These are phyloP conservation scores for Stentor roeselii DNA, from an alignment of 73 alveolate genomes.

Conservation along the genomic window DNA sequence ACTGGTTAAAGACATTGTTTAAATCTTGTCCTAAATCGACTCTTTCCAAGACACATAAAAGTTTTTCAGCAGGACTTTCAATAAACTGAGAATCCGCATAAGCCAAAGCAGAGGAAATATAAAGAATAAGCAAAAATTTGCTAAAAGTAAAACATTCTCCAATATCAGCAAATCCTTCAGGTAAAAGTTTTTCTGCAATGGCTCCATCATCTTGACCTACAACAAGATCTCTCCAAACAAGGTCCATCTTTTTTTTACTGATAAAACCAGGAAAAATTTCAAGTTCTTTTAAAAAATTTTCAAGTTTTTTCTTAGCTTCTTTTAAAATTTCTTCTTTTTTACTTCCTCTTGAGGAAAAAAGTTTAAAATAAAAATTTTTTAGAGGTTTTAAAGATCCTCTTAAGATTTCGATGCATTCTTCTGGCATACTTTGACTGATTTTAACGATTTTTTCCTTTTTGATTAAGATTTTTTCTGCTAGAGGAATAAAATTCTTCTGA, in stretches of 20 bases:
- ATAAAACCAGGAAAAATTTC: constrained; percentile 27
- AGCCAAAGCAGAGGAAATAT: background rate
- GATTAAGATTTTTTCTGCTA: constrained; percentile 11
- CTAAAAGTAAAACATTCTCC: constrained; percentile 2
- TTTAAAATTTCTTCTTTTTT: background rate
- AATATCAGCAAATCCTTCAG: background rate
- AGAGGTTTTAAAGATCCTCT: background rate
- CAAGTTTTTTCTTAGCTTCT: background rate
- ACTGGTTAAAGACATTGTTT: background rate
- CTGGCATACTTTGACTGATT: background rate
- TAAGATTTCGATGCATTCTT: background rate
- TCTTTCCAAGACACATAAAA: constrained; percentile 57
- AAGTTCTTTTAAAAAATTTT: background rate
- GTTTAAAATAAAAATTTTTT: background rate
- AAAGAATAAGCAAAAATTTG: background rate
- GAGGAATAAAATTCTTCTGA: constrained; percentile 45
- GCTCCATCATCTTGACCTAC: background rate
- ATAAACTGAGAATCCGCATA: background rate
- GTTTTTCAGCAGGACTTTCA: constrained; percentile 35
- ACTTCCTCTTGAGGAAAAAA: background rate
- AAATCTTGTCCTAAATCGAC: constrained; percentile 53
- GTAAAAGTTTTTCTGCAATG: background rate
- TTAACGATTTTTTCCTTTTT: background rate
- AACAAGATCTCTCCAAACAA: constrained; percentile 35
- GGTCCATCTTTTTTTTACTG: constrained; percentile 44